These are phyloP conservation scores for Fusarium subglutinans DNA, from an alignment of 2,329 filamentous ascomycete species.

Conservation along the genomic window DNA sequence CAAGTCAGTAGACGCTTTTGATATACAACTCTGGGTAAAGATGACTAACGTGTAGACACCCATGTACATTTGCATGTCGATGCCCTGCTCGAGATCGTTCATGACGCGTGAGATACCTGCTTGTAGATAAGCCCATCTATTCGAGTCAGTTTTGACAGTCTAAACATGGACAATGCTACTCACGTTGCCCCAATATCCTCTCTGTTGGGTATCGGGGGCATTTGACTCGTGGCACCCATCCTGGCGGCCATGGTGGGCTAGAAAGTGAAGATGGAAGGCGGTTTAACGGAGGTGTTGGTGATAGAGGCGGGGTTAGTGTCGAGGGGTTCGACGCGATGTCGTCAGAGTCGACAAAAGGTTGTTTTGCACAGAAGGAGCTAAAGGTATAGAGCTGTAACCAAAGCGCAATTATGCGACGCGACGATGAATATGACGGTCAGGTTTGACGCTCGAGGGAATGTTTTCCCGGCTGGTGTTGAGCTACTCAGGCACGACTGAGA, in stretches of 20 bases:
- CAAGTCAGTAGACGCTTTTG: conserved; percentile 47
- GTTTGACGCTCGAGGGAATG: neutral
- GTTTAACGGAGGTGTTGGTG: conserved; percentile 29
- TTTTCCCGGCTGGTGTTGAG: conserved; percentile 19
- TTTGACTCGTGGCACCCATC: conserved; percentile 51
- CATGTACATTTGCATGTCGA: conserved; percentile 98
- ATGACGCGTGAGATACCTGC: conserved; percentile 91
- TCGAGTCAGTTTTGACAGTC: conserved; percentile 35
- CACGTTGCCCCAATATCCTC: conserved; percentile 68
- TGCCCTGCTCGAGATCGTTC: conserved; percentile 87
- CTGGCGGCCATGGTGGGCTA: conserved; percentile 47
- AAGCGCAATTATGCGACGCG: neutral
- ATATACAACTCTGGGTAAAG: neutral
- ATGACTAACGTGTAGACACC: conserved; percentile 82
- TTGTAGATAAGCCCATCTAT: conserved; percentile 90
- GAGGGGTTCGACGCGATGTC: conserved; percentile 40
- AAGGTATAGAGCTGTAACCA: neutral
- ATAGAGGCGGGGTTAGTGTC: conserved; percentile 40
- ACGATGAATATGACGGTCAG: neutral
- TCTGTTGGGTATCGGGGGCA: conserved; percentile 68
- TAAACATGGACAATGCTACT: conserved; percentile 22
- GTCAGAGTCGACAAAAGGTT: conserved; percentile 24
- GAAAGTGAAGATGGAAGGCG: conserved; percentile 22
- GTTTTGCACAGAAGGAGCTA: neutral
- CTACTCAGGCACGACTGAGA: conserved; percentile 11